Percentiles rank a stretch among this genome's conserved stretches.
These are phyloP conservation scores for Plantago elongata DNA, from an alignment of 257 asterid genomes.

Conservation along the genomic window DNA sequence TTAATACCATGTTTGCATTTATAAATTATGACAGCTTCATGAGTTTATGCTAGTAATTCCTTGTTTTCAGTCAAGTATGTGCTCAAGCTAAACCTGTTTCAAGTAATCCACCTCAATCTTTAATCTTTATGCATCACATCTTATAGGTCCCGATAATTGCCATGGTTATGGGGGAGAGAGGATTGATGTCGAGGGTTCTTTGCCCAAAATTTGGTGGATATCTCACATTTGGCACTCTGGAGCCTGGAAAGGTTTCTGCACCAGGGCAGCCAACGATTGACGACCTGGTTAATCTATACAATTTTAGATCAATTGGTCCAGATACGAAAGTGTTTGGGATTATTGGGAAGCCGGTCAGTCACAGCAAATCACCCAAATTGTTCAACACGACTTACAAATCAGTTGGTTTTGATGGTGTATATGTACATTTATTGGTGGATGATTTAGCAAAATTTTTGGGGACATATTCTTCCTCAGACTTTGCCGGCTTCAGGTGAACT, in stretches of 20 bases:
- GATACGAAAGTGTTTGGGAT: conserved; percentile 84
- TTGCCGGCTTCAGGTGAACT: conserved; percentile 86
- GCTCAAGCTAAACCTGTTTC: too few species aligned
- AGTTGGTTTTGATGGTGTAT: conserved; percentile 73
- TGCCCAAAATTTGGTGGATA: conserved; percentile 97
- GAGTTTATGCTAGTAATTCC: neutral
- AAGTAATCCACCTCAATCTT: too few species aligned
- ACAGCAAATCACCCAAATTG: conserved; percentile 90
- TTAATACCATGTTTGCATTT: too few species aligned
- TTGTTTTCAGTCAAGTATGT: neutral
- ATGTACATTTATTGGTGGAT: conserved; percentile 75
- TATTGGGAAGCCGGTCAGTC: conserved; percentile 92
- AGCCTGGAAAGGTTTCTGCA: conserved; percentile 82
- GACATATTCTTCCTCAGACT: conserved; percentile 75
- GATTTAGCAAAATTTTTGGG: conserved; percentile 54
- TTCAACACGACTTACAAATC: conserved; percentile 75
- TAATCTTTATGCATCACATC: neutral
- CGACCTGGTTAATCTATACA: conserved; percentile 70
- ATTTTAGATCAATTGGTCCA: conserved; percentile 69
- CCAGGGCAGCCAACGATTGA: conserved; percentile 97
- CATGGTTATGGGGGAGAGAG: conserved; percentile 98
- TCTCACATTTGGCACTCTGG: conserved; percentile 88
- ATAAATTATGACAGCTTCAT: too few species aligned
- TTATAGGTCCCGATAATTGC: conserved; percentile 87
- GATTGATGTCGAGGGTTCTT: conserved; percentile 78